Percentiles rank a stretch among this genome's conserved stretches.
phyloP scores from a whole-genome alignment of 192 early-diverging fungal species.

The Coemansia sp. region DNA sequence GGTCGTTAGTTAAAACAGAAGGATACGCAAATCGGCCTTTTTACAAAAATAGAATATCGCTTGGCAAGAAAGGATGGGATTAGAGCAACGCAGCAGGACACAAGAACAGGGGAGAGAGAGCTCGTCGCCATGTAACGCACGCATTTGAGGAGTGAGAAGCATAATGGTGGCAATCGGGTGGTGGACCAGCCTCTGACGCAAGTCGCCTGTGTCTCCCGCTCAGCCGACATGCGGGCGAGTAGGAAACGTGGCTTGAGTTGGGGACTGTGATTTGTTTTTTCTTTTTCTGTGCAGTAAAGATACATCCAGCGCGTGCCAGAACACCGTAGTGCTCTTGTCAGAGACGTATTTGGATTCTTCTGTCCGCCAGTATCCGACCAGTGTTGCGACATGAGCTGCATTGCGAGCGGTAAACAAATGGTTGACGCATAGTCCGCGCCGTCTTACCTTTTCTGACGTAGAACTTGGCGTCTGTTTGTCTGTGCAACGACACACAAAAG shows the following conservation, averaged over 20 bases:
- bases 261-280: neutral
- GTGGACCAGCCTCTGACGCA: neutral
- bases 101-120: neutral
- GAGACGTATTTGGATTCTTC: neutral
- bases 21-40: neutral
- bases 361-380: neutral
- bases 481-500: neutral
- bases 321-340: neutral
- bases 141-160: neutral
- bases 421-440: neutral
- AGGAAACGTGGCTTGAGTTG: conserved; percentile 35
- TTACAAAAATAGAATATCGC: neutral
- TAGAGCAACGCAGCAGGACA: neutral
- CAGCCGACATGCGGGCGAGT: neutral
- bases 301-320: neutral
- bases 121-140: neutral
- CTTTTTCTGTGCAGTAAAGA: neutral
- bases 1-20: neutral
- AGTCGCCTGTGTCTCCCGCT: neutral
- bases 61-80: neutral
- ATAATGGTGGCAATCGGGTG: neutral
- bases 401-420: neutral
- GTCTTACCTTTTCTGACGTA: neutral
- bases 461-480: neutral
- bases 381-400: neutral